Conservation (phyloP, 179 eudicot genomes). For the Spergularia azorica region DNA sequence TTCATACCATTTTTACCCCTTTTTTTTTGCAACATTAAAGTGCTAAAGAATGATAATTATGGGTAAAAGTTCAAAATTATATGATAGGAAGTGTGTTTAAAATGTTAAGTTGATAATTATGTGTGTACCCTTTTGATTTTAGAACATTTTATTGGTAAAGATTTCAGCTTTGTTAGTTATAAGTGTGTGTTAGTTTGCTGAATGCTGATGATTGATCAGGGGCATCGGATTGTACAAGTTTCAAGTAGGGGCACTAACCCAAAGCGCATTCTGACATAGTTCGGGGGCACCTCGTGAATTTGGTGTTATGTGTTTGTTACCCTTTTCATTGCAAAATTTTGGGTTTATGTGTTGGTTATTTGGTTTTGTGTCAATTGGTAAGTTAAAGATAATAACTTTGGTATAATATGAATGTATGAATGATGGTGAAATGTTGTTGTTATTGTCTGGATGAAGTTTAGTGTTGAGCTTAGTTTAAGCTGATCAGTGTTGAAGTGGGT, state of each 20-base stretch:
- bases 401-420: neutral
- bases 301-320: neutral
- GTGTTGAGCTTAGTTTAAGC: neutral
- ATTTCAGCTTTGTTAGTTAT: neutral
- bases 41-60: neutral
- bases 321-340: neutral
- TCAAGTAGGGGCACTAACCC: no score
- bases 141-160: neutral
- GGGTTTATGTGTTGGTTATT: neutral
- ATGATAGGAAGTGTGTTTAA: neutral
- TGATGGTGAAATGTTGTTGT: neutral
- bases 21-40: neutral
- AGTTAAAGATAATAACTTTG: neutral
- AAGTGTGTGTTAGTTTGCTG: neutral
- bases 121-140: neutral
- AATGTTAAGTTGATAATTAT: neutral
- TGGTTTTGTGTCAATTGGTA: neutral
- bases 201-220: no score
- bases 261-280: no score
- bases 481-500: no score
- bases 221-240: no score
- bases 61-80: no score
- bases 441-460: neutral
- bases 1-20: neutral
- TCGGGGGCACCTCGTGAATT: neutral